Base-by-base conservation (phyloP, 305 asterid genomes). In the Fraxinus nigra region DNA sequence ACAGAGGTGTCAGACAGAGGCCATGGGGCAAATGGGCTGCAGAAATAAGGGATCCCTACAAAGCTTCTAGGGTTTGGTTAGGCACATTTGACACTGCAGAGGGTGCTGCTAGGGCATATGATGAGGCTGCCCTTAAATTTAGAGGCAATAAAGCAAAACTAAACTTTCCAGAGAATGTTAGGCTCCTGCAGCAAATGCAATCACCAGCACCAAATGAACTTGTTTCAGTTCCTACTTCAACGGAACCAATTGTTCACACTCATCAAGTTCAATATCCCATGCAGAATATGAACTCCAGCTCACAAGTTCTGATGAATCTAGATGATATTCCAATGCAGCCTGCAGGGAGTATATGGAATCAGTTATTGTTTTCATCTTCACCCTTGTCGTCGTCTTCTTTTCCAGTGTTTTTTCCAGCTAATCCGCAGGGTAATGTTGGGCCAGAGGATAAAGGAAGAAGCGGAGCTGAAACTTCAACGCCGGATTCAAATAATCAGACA, bases 1-100 rank as follows among this genome's bases (percentile, higher is more conserved):
- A 87, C 84, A 82, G 91, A 65, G 91, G 91, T 75, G 90, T 89
- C 0, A 59, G 91, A 37, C 84, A 86, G 67, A 51, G 91, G 80
- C 91, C 91, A 69, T 88, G 91, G 91, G 91, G 91, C 0, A 88
- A 88, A 84, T 88, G 91, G 92, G 92, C 92, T 10, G 92, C 90
- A 34, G 92, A 89, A 61, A 89, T 89, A 1, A 82, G 92, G 76
- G 90, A 89, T 46, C 92, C 92, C 48, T 63, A 80, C 78, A 87
- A 84, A 76, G 91, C 90, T 3, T 38, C 90, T 0, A 84, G 91
- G 33, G 89, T 89, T 8, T 89, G 91, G 90, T 26, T 87, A 13
- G 91, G 91, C 22, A 89, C 91, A 28, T 89, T 87, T 77, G 89
- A 89, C 67, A 89, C 90, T 0, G 89, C 89, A 0, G 90, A 89